Percentiles rank a stretch among this genome's conserved stretches.
Evolutionary conservation across 2,329 filamentous ascomycete genomes (phyloP).

Genomic region (Neocatenulostroma microsporum): DNA sequence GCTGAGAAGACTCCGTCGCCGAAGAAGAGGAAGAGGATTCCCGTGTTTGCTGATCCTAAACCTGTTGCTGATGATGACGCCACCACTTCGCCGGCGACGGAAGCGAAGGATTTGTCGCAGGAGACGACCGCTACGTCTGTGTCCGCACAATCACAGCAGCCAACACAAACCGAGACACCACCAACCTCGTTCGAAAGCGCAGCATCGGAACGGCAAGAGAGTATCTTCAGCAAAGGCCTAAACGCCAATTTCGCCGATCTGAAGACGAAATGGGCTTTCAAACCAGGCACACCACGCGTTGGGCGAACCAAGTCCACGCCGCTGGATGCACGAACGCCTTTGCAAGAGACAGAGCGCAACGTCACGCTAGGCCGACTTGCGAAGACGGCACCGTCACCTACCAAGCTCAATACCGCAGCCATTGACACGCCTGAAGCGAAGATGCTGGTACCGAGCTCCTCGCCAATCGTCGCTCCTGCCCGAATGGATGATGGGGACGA

Average conservation of each 20-base stretch:
- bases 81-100: too few species aligned
- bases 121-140: constrained; percentile 7
- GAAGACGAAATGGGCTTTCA: constrained; percentile 12
- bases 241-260: constrained; percentile 17
- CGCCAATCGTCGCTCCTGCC: constrained; percentile 9
- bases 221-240: constrained; percentile 20
- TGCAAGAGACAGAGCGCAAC: background rate
- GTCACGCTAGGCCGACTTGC: too few species aligned
- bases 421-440: background rate
- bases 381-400: too few species aligned
- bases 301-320: constrained; percentile 12
- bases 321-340: constrained; percentile 23
- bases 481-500: constrained; percentile 9
- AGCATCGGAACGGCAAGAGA: constrained; percentile 7
- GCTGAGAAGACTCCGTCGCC: constrained; percentile 14
- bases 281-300: constrained; percentile 5
- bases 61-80: too few species aligned
- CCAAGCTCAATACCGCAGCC: too few species aligned
- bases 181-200: constrained; percentile 20
- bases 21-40: constrained; percentile 24
- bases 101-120: background rate
- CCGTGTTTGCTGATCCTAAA: constrained; percentile 19
- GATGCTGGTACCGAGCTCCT: constrained; percentile 1
- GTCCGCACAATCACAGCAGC: constrained; percentile 1
- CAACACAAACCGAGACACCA: constrained; percentile 16